Evolutionary conservation across 768 basidiomycete genomes (phyloP), one percentile per base, ranked within the genome.

Genomic region (Suillus paluster): DNA sequence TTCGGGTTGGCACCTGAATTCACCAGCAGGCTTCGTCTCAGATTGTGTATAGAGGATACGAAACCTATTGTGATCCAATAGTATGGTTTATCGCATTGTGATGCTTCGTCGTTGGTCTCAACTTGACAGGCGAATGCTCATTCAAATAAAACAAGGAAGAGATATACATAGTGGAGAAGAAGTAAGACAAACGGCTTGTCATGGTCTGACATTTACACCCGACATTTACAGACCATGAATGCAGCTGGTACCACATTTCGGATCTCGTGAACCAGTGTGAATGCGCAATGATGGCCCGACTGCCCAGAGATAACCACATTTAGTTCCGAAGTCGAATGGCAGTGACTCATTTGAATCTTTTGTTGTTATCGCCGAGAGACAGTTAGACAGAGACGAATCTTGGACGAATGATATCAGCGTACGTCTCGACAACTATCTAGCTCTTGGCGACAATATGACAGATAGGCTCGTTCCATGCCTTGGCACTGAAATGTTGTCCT

Each of bases 401-500:
- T 30, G 49, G 49, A 50, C 49, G 27, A 50, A 50, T n/a, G n/a
- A n/a, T n/a, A n/a, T 50, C 49, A 50, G 49, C 12, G 30, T 50
- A 34, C 30, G 49, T 30, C 30, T 38, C 53, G 53, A 17, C 36
- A 11, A 38, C 23, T 17, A 54, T 54, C 50, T 21, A 52, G 15
- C 14, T 46, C 17, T 23, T 36, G 36, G 10, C 3, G 11, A 11
- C 36, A n/a, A n/a, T n/a, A n/a, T n/a, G n/a, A n/a, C n/a, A n/a
- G n/a, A n/a, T n/a, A n/a, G n/a, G n/a, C n/a, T n/a, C n/a, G n/a
- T n/a, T n/a, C n/a, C n/a, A n/a, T n/a, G n/a, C n/a, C 30, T 50
- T 50, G 19, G 27, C 17, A 50, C 17, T 30, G 27, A 19, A 30
- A 6, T 8, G 2, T 19, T 30, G n/a, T 6, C 30, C 30, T 30